phyloP scores from a whole-genome alignment of 2,329 filamentous ascomycete species.

The Cryphonectria radicalis region DNA sequence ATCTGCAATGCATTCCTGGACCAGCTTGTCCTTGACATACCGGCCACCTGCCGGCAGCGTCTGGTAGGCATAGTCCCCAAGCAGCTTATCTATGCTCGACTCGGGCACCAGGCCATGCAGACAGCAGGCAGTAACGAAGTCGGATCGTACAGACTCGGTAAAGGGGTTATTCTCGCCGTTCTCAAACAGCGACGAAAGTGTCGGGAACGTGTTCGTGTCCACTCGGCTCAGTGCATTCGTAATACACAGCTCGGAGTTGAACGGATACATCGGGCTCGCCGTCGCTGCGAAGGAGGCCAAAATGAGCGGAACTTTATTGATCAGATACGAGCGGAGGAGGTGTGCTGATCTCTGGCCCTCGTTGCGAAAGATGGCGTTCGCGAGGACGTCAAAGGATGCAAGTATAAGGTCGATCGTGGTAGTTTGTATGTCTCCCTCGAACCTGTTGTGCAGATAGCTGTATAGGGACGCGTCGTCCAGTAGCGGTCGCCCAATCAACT shows the following conservation, averaged over 20 bases:
- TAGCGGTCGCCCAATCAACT: conserved; percentile 81
- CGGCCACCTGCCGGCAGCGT: conserved; percentile 74
- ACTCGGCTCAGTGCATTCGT: conserved; percentile 76
- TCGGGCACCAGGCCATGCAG: conserved; percentile 84
- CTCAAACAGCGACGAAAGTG: conserved; percentile 62
- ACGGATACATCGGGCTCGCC: conserved; percentile 67
- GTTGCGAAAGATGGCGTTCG: conserved; percentile 78
- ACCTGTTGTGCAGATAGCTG: conserved; percentile 81
- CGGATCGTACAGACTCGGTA: conserved; percentile 62
- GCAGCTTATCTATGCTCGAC: conserved; percentile 74
- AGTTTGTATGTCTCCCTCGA: conserved; percentile 79
- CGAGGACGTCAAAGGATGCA: conserved; percentile 86
- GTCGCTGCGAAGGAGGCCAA: conserved; percentile 53
- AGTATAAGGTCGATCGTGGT: conserved; percentile 83
- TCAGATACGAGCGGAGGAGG: conserved; percentile 82
- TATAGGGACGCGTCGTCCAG: conserved; percentile 81
- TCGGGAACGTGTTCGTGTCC: conserved; percentile 76
- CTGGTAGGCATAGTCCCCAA: conserved; percentile 84
- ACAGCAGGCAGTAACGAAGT: conserved; percentile 90
- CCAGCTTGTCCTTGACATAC: conserved; percentile 76
- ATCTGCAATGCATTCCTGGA: conserved; percentile 77
- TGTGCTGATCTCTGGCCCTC: conserved; percentile 65
- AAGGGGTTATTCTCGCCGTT: conserved; percentile 60
- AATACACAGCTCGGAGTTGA: conserved; percentile 73
- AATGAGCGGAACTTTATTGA: conserved; percentile 66